These are phyloP conservation scores for Stemphylium vesicarium DNA, from an alignment of 2,329 filamentous ascomycete genomes.

Conservation along the genomic window DNA sequence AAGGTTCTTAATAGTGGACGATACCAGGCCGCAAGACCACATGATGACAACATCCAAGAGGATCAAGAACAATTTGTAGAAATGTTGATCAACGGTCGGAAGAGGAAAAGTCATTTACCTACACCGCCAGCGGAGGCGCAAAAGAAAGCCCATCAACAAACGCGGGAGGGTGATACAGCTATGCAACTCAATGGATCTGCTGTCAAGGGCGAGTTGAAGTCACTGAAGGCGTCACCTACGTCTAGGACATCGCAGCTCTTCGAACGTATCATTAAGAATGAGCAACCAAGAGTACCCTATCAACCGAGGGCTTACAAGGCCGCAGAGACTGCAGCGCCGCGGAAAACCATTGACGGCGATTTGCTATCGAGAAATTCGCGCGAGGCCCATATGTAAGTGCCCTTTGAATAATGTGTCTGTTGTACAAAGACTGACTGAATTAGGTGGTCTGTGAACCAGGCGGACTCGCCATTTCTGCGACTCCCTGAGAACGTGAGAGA, in stretches of 20 bases:
- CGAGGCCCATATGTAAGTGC: constrained; percentile 24
- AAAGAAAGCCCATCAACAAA: constrained; percentile 14
- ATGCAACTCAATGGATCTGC: not conserved
- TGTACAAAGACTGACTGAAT: not conserved
- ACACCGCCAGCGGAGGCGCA: constrained; percentile 30
- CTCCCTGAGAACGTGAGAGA: constrained; percentile 32
- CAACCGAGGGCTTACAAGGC: constrained; percentile 21
- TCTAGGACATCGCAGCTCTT: constrained; percentile 12
- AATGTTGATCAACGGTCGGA: constrained; percentile 17
- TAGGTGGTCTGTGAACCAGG: constrained; percentile 36
- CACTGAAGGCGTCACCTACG: not conserved
- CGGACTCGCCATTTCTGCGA: constrained; percentile 29
- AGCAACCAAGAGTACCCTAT: constrained; percentile 17
- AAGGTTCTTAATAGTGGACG: constrained; percentile 16
- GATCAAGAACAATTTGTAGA: constrained; percentile 21
- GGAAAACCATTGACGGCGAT: constrained; percentile 14
- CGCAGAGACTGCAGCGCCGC: constrained; percentile 11
- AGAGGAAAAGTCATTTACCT: constrained; percentile 22
- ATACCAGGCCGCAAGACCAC: constrained; percentile 7
- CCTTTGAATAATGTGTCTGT: not conserved
- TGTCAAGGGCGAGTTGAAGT: not conserved
- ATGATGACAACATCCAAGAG: constrained; percentile 15
- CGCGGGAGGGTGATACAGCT: not conserved
- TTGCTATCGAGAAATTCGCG: constrained; percentile 17
- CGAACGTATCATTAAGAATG: constrained; percentile 14